These are phyloP conservation scores for Mortierella claussenii DNA, from an alignment of 192 early-diverging fungal genomes.

Conservation along the genomic window DNA sequence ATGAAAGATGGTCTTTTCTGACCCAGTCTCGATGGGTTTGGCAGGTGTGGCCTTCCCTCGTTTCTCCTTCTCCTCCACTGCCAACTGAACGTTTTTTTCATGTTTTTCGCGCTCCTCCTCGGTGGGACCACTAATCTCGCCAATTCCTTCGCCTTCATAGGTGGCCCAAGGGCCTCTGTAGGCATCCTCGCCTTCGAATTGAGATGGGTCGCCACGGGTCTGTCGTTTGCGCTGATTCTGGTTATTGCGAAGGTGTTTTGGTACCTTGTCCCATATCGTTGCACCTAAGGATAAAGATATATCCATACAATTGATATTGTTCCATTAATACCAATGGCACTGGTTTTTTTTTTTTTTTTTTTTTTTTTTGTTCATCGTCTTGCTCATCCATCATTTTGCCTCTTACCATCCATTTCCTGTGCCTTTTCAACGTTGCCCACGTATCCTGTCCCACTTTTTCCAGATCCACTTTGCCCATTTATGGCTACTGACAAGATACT, in stretches of 20 bases:
- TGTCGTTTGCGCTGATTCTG: conserved; percentile 72
- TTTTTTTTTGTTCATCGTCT: too few species aligned
- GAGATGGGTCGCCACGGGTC: conserved; percentile 77
- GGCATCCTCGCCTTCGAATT: conserved; percentile 77
- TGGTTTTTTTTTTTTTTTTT: too few species aligned
- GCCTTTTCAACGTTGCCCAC: conserved; percentile 73
- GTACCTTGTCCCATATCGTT: conserved; percentile 53
- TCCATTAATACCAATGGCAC: too few species aligned
- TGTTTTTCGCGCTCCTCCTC: conserved; percentile 64
- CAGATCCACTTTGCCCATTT: conserved; percentile 55
- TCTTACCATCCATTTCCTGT: conserved; percentile 58
- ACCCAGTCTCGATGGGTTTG: conserved; percentile 54
- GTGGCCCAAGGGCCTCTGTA: conserved; percentile 97
- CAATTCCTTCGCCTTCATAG: conserved; percentile 84
- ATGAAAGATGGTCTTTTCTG: conserved; percentile 89
- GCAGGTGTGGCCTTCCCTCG: conserved; percentile 48
- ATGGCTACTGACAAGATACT: conserved; percentile 52
- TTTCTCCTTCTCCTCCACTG: conserved; percentile 51
- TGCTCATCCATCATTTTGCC: too few species aligned
- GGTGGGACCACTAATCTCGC: conserved; percentile 64
- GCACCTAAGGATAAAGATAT: conserved; percentile 27
- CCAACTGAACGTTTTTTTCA: conserved; percentile 57
- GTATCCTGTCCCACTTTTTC: conserved; percentile 64
- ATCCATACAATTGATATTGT: too few species aligned
- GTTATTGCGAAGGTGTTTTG: conserved; percentile 52